A percentile compares a stretch with the other conserved stretches of the same genome.
Conservation (phyloP, 2,329 filamentous ascomycete species). For the Fusarium anthophilum region DNA sequence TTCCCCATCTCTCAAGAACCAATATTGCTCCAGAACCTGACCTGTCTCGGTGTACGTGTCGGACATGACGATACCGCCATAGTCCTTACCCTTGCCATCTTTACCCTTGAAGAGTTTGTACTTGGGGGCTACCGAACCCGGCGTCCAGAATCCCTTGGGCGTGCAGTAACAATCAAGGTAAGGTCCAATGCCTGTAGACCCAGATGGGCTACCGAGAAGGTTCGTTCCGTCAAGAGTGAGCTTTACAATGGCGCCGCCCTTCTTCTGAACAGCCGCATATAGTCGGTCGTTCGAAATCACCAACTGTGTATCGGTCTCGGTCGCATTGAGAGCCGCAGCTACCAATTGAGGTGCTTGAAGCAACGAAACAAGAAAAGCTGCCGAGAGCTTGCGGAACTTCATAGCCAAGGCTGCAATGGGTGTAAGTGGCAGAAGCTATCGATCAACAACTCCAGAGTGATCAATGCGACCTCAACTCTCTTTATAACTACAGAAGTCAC, state of each 20-base stretch:
- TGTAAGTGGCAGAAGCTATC: constrained; percentile 3
- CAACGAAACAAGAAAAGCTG: constrained; percentile 29
- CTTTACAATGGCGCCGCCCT: constrained; percentile 48
- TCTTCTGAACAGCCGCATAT: constrained; percentile 50
- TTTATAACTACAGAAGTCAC: constrained; percentile 16
- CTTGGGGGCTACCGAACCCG: constrained; percentile 57
- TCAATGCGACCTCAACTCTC: constrained; percentile 8
- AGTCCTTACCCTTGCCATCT: constrained; percentile 59
- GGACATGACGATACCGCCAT: constrained; percentile 67
- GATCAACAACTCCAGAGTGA: not conserved
- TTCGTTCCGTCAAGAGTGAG: constrained; percentile 54
- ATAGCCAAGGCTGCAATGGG: constrained; percentile 13
- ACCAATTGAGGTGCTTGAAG: constrained; percentile 38
- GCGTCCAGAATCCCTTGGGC: constrained; percentile 67
- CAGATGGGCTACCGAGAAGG: constrained; percentile 56
- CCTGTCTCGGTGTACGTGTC: constrained; percentile 67
- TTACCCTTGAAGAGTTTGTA: constrained; percentile 58
- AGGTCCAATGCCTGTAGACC: constrained; percentile 58
- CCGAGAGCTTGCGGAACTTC: constrained; percentile 38
- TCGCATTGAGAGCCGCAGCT: constrained; percentile 45
- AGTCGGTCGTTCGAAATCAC: constrained; percentile 52
- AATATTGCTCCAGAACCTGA: constrained; percentile 70
- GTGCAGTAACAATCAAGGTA: constrained; percentile 73
- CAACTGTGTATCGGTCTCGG: constrained; percentile 46
- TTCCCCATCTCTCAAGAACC: constrained; percentile 70